Percentiles rank a stretch among this genome's conserved stretches.
Conservation (phyloP, 208 protist species). For the Porcisia deanei region DNA sequence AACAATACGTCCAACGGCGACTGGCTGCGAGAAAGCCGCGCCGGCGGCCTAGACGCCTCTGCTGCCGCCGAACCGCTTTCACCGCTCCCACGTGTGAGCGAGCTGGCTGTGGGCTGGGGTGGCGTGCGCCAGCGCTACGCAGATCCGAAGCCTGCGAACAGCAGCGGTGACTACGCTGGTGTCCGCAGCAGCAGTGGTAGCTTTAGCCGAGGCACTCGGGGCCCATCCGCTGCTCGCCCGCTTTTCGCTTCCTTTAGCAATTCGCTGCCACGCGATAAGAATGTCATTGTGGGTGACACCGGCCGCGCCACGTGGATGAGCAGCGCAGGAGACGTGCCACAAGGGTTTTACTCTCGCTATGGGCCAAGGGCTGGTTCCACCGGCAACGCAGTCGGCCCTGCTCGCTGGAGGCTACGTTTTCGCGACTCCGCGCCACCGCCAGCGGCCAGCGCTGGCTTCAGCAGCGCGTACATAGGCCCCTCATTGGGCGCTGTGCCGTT, state of each 20-base stretch:
- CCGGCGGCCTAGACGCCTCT: not conserved
- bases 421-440: not conserved
- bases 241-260: constrained; percentile 27
- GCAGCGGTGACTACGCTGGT: not conserved
- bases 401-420: not conserved
- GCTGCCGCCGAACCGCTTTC: constrained; percentile 15
- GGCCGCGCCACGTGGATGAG: constrained; percentile 1
- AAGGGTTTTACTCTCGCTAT: not conserved
- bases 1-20: constrained; percentile 30
- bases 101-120: not conserved
- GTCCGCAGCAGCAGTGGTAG: not conserved
- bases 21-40: constrained; percentile 1
- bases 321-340: not conserved
- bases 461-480: constrained; percentile 17
- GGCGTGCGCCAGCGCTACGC: constrained; percentile 7
- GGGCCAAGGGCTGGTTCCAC: not conserved
- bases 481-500: constrained; percentile 1
- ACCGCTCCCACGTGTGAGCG: constrained; percentile 15
- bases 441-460: constrained; percentile 8
- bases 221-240: constrained; percentile 20
- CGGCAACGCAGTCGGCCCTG: not conserved
- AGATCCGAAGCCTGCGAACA: not conserved
- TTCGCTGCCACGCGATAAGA: constrained; percentile 14
- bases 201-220: constrained; percentile 6
- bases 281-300: constrained; percentile 19